Conservation (phyloP, 2,329 filamentous ascomycete genomes). For the Nemania abortiva region DNA sequence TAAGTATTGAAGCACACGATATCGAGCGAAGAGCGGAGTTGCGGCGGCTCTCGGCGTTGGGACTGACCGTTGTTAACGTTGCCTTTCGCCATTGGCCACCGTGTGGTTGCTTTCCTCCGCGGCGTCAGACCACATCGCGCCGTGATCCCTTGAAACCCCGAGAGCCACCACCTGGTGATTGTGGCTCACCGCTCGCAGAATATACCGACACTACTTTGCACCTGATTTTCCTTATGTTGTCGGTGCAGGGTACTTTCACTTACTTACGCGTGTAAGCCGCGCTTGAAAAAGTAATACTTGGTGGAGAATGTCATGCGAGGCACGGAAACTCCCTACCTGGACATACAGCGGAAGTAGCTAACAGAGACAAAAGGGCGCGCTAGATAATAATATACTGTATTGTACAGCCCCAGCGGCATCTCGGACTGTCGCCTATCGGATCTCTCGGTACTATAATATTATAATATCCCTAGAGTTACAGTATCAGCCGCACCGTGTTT, state of each 20-base stretch:
- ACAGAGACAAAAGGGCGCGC: not conserved
- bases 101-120: not conserved
- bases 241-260: not conserved
- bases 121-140: slow-evolving; percentile 6
- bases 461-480: slow-evolving; percentile 4
- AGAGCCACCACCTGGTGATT: not conserved
- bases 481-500: not conserved
- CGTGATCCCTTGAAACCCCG: not conserved
- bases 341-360: too few relatives aligned
- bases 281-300: not conserved
- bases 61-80: slow-evolving; percentile 13
- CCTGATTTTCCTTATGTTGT: too few relatives aligned
- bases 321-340: too few relatives aligned
- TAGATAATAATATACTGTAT: not conserved
- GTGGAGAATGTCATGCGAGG: too few relatives aligned
- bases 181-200: slow-evolving; percentile 14
- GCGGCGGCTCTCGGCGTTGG: not conserved
- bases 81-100: slow-evolving; percentile 16
- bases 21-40: not conserved
- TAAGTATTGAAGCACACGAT: not conserved
- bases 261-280: not conserved
- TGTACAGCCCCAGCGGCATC: not conserved
- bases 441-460: slow-evolving; percentile 2
- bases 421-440: slow-evolving; percentile 20
- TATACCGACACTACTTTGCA: not conserved